phyloP scores from a whole-genome alignment of 108 stramenopile genomes.

The Poteriospumella lacustris region DNA sequence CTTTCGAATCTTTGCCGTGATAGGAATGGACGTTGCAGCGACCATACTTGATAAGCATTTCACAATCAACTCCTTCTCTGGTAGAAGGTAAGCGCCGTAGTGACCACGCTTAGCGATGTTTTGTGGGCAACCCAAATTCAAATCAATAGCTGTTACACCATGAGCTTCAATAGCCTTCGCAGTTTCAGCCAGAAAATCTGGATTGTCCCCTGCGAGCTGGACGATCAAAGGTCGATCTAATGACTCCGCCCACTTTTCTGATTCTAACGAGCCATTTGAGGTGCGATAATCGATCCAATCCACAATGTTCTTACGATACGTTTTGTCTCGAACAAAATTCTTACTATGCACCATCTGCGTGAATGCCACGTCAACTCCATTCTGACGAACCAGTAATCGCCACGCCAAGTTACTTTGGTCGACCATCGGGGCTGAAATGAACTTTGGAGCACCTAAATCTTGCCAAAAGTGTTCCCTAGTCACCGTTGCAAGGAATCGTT shows the following conservation, averaged over 20 bases:
- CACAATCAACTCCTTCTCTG: not conserved
- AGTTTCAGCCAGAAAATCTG: not conserved
- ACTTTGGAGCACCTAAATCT: constrained; percentile 13
- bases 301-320: not conserved
- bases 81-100: constrained; percentile 24
- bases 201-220: constrained; percentile 12
- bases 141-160: constrained; percentile 25
- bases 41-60: not conserved
- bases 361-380: constrained; percentile 11
- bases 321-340: not conserved
- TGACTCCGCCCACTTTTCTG: not conserved
- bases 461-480: too few relatives aligned
- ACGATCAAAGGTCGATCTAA: constrained; percentile 23
- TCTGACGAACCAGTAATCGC: not conserved
- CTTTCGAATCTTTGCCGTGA: constrained; percentile 14
- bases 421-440: constrained; percentile 28
- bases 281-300: constrained; percentile 17
- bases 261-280: not conserved
- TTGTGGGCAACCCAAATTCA: constrained; percentile 30
- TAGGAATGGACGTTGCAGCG: not conserved
- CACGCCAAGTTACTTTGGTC: not conserved
- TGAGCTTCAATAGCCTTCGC: not conserved
- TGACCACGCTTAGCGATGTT: constrained; percentile 26
- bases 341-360: constrained; percentile 4
- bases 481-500: too few relatives aligned